phyloP scores from a whole-genome alignment of 2,329 filamentous ascomycete species.

The Aspergillus fischeri region DNA sequence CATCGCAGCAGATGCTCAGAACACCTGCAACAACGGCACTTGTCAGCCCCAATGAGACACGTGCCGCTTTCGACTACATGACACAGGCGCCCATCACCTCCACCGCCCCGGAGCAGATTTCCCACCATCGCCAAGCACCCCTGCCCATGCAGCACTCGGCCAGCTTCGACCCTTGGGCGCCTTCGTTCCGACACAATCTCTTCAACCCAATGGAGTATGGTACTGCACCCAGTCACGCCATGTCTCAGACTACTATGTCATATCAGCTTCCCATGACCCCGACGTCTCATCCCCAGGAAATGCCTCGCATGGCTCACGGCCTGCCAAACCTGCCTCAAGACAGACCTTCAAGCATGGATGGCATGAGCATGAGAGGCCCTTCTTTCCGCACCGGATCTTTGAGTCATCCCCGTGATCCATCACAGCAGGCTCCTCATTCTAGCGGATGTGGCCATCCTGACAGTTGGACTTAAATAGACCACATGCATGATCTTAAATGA shows the following conservation, averaged over 20 bases:
- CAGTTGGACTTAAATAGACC: slow-evolving; percentile 14
- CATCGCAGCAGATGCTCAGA: slow-evolving; percentile 25
- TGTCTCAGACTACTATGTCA: slow-evolving; percentile 23
- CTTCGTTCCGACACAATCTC: slow-evolving; percentile 30
- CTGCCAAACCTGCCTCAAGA: slow-evolving; percentile 12
- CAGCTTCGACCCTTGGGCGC: slow-evolving; percentile 28
- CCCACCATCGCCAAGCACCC: slow-evolving; percentile 16
- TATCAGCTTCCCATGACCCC: slow-evolving; percentile 28
- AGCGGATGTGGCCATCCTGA: background rate
- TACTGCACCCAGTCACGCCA: slow-evolving; percentile 16
- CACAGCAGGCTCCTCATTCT: slow-evolving; percentile 13
- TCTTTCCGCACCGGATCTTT: slow-evolving; percentile 32
- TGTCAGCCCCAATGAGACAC: slow-evolving; percentile 28
- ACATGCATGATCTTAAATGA: slow-evolving; percentile 26
- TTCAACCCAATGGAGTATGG: slow-evolving; percentile 32
- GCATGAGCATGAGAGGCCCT: slow-evolving; percentile 14
- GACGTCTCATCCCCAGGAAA: slow-evolving; percentile 21
- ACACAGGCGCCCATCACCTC: slow-evolving; percentile 20
- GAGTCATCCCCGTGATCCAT: slow-evolving; percentile 25
- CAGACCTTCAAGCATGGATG: slow-evolving; percentile 17
- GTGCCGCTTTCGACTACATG: slow-evolving; percentile 30
- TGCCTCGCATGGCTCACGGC: slow-evolving; percentile 13
- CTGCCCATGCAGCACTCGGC: slow-evolving; percentile 18
- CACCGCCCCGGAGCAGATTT: slow-evolving; percentile 19
- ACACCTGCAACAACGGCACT: slow-evolving; percentile 23